Evolutionary conservation across 441 rosid genomes (phyloP), one percentile per base, ranked within the genome.

Genomic region (Gossypium schwendimanii): DNA sequence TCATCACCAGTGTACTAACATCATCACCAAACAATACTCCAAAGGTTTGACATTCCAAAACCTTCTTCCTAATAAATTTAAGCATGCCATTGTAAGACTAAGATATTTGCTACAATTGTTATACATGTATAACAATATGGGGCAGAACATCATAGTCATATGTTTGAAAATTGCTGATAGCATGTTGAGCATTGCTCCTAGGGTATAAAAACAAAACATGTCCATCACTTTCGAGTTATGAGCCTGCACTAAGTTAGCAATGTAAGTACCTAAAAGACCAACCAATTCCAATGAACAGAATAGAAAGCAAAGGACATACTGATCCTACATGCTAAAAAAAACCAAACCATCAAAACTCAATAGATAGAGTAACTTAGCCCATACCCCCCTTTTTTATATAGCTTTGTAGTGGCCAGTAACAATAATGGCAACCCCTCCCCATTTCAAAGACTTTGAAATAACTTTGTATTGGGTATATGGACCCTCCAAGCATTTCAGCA

Each of bases 381-480:
- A 36, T 54, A 68, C 36, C 15, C 24, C 20, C 39, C 15, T 24
- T 15, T 67, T 50, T 20, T 31, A 31, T 31, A 21, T 2, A 20
- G 17, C n/a, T 61, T 41, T 21, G 5, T 21, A n/a, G 18, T 45
- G 70, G 70, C 24, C 10, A 67, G 39, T n/a, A 26, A 67, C 44
- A n/a, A 31, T 31, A 28, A 28, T 28, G 33, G 33, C 33, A 28
- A 28, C 33, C 33, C 33, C 33, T 28, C 33, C 33, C 33, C 33
- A 28, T 28, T 28, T 28, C 33, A 28, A 3, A 28, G 6, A 28
- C 33, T 28, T 7, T 49, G 24, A 44, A 62, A 53, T 17, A 62
- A 62, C 50, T 63, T 23, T 23, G 36, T 41, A 11, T 63, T 67
- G 58, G 58, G 17, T 67, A 24, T 24, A 67, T 68, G 72, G 72